phyloP scores from a whole-genome alignment of 2,329 filamentous ascomycete species.

The Alternaria gansuensis region DNA sequence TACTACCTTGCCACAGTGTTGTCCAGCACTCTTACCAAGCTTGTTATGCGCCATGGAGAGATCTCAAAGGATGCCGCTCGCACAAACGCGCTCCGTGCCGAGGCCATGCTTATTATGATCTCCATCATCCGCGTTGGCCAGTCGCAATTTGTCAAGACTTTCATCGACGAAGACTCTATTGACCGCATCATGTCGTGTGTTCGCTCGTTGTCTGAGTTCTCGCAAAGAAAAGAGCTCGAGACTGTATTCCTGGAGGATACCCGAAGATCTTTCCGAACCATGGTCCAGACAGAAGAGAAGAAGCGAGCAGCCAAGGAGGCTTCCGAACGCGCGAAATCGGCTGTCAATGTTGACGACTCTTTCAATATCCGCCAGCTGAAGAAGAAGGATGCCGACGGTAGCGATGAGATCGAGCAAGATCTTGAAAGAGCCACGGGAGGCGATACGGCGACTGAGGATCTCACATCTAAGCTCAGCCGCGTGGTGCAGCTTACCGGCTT shows the following conservation, averaged over 20 bases:
- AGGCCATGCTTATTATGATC: constrained; percentile 99
- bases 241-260: constrained; percentile 94
- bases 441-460: constrained; percentile 81
- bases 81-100: constrained; percentile 91
- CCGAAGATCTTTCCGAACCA: constrained; percentile 91
- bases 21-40: constrained; percentile 94
- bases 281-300: constrained; percentile 97
- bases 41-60: constrained; percentile 96
- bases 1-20: constrained; percentile 95
- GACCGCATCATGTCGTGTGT: constrained; percentile 99
- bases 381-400: constrained; percentile 82
- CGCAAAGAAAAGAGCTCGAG: constrained; percentile 88
- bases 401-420: constrained; percentile 87
- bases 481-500: constrained; percentile 98
- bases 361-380: constrained; percentile 91
- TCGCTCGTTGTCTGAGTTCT: constrained; percentile 88
- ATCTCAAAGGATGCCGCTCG: constrained; percentile 85
- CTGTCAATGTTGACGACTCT: constrained; percentile 94
- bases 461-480: constrained; percentile 91
- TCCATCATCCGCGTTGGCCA: constrained; percentile 97
- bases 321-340: constrained; percentile 88
- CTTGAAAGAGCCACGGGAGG: constrained; percentile 94
- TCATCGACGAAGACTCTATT: constrained; percentile 97
- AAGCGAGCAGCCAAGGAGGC: constrained; percentile 96
- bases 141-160: constrained; percentile 97